Percentiles rank a stretch among this genome's conserved stretches.
Conservation (phyloP, 2,329 filamentous ascomycete species). For the Aspergillus flavus region DNA sequence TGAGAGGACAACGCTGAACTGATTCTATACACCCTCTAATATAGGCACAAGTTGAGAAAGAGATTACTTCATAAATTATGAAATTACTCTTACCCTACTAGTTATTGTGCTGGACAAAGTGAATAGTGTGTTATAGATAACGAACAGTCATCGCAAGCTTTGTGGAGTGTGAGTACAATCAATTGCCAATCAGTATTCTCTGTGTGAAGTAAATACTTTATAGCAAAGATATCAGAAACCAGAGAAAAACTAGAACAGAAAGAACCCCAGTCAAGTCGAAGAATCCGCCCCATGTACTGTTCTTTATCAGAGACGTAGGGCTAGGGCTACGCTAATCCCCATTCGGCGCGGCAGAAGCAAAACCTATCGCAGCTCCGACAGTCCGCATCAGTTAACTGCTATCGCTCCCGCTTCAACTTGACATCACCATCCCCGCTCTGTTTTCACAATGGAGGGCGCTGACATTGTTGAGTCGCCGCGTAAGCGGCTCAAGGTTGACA, state of each 20-base stretch:
- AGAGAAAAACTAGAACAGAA: background rate
- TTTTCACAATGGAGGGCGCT: slow-evolving; percentile 32
- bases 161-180: too few relatives aligned
- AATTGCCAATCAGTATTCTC: too few relatives aligned
- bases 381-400: background rate
- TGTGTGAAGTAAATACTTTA: background rate
- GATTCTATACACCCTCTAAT: background rate
- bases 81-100: background rate
- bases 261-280: background rate
- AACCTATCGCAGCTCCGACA: background rate
- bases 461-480: slow-evolving; percentile 39
- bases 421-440: slow-evolving; percentile 11
- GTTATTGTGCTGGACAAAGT: background rate
- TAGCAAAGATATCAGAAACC: background rate
- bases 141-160: background rate
- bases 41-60: background rate
- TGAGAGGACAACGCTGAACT: background rate
- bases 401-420: background rate
- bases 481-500: slow-evolving; percentile 39
- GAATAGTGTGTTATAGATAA: background rate
- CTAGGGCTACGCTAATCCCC: slow-evolving; percentile 28
- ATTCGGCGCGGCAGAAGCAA: background rate
- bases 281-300: background rate
- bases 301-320: slow-evolving; percentile 16
- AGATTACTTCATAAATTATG: background rate